Evolutionary conservation across 495 filamentous ascomycete genomes (phyloP), one percentile per base, ranked within the genome.

Genomic region (Xylaria flabelliformis): DNA sequence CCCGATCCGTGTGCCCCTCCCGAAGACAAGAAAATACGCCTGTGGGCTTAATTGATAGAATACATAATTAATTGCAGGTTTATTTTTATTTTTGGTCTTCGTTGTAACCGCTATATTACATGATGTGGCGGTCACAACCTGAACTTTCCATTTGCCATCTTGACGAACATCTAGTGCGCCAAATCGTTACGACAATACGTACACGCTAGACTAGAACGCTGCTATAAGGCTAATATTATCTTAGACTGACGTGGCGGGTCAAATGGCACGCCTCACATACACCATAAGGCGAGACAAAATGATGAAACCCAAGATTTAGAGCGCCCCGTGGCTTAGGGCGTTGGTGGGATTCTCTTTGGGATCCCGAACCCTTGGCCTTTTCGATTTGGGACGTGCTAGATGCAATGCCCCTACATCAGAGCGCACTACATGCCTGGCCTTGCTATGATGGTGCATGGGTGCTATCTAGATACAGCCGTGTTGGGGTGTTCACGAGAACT

Each of bases 401-500:
- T 62, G 67, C 56, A 62, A n/a, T 61, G 58, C 44, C 44, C 67
- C 42, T 63, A 63, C 68, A 41, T 63, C 58, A 51, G 53, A 70
- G 24, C 32, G 56, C 44, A 36, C 56, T n/a, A 46, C 68, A 63
- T 70, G 53, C 26, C 36, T 46, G 61, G 56, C 48, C 48, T 64
- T 70, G 39, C 58, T 36, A 58, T 58, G 42, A 51, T 63, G 68
- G 63, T 50, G 58, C 48, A 53, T 7, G 46, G 56, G 48, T 67
- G 13, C 19, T 39, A 64, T 32, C 51, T 39, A 24, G 42, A 39
- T 50, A 58, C 15, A 26, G 36, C 50, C 12, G 44, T 17, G 44
- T 71, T 41, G 58, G 58, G 59, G 15, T 64, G 29, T 61, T 44
- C 50, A 64, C 46, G 61, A 56, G 59, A 55, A 39, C 69, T 44